Evolutionary conservation across 1,284 basidiomycete genomes (phyloP).

Genomic region (Boletus hoseneyae): DNA sequence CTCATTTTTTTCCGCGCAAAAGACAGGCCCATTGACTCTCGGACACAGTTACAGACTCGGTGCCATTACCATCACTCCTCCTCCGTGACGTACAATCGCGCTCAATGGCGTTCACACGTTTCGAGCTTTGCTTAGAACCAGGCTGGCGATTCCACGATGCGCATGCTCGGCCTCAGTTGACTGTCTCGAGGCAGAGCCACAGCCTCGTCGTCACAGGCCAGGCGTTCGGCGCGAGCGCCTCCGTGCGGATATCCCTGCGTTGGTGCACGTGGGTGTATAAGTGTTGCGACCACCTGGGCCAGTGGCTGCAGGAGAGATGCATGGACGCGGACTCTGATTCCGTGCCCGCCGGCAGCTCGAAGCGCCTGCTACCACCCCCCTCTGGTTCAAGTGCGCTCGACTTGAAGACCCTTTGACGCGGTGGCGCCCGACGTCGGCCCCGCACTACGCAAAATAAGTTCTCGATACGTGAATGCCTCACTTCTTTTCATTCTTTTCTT

Average conservation of each 20-base stretch:
- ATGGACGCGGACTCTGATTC: neutral
- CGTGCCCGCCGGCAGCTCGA: neutral
- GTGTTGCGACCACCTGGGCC: conserved; percentile 13
- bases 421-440: neutral
- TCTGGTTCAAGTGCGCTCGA: neutral
- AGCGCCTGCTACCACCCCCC: neutral
- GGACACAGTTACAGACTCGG: conserved; percentile 1
- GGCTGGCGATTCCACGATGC: conserved; percentile 27
- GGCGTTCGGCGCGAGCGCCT: conserved; percentile 26
- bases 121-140: conserved; percentile 23
- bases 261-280: conserved; percentile 27
- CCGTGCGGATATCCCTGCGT: conserved; percentile 21
- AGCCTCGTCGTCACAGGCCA: conserved; percentile 26
- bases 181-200: conserved; percentile 25
- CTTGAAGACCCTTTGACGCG: conserved; percentile 10
- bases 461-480: neutral
- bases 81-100: neutral
- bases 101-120: conserved; percentile 27
- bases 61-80: neutral
- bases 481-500: neutral
- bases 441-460: conserved; percentile 1
- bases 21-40: conserved; percentile 6
- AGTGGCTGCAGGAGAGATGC: conserved; percentile 4
- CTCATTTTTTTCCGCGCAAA: no score
- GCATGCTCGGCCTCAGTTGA: conserved; percentile 25